These are phyloP conservation scores for Ascochyta rabiei DNA, from an alignment of 2,329 filamentous ascomycete genomes.

Conservation along the genomic window DNA sequence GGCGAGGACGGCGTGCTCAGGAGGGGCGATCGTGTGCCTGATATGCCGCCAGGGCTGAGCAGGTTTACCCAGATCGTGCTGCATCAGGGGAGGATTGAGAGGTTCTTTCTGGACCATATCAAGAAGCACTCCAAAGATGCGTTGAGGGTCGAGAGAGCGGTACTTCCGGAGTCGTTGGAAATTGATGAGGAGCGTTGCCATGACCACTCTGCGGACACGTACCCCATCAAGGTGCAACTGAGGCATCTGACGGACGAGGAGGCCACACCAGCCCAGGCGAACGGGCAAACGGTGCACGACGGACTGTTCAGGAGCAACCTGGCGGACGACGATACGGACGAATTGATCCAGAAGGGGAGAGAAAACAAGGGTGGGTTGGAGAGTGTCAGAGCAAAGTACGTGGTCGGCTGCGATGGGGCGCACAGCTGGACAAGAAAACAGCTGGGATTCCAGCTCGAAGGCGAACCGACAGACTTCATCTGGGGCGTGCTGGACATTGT, in stretches of 20 bases:
- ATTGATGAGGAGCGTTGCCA: conserved; percentile 60
- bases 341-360: conserved; percentile 53
- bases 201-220: conserved; percentile 53
- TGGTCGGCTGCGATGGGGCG: conserved; percentile 72
- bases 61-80: conserved; percentile 70
- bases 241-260: conserved; percentile 65
- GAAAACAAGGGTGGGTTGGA: conserved; percentile 49
- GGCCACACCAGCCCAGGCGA: conserved; percentile 57
- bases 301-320: conserved; percentile 67
- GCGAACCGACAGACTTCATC: conserved; percentile 61
- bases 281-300: conserved; percentile 49
- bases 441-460: conserved; percentile 62
- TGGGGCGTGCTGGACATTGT: conserved; percentile 62
- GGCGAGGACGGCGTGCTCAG: conserved; percentile 62
- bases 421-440: conserved; percentile 68
- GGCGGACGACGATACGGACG: conserved; percentile 62
- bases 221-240: conserved; percentile 67
- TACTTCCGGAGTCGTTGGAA: conserved; percentile 62
- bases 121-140: conserved; percentile 60
- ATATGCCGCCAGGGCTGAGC: conserved; percentile 66
- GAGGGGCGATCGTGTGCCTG: conserved; percentile 65
- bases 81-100: conserved; percentile 74
- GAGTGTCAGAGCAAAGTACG: conserved; percentile 63
- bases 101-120: conserved; percentile 68
- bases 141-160: conserved; percentile 62